Percentiles rank a stretch among this genome's conserved stretches.
These are phyloP conservation scores for Hypoxylon sp. DNA, from an alignment of 2,329 filamentous ascomycete genomes.

Conservation along the genomic window DNA sequence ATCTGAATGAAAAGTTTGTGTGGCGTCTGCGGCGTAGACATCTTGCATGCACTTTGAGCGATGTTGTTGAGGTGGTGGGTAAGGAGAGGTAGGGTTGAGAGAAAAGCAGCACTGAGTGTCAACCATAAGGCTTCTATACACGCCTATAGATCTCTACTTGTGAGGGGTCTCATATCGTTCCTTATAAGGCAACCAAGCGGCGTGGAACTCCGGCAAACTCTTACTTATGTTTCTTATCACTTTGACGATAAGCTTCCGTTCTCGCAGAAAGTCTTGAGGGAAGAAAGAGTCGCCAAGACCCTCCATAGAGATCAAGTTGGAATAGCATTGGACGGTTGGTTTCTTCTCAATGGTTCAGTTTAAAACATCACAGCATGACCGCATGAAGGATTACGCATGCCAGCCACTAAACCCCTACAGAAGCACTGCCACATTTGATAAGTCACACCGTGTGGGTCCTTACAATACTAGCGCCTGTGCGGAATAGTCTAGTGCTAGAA, in stretches of 20 bases:
- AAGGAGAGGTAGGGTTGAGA: not conserved
- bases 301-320: too few relatives aligned
- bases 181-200: not conserved
- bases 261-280: not conserved
- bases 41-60: not conserved
- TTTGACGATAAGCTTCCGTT: not conserved
- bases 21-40: not conserved
- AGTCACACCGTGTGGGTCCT: conserved; percentile 9
- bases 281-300: not conserved
- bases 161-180: not conserved
- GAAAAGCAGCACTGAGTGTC: not conserved
- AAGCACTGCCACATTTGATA: not conserved
- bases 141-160: not conserved
- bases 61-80: not conserved
- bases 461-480: not conserved
- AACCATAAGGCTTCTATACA: not conserved
- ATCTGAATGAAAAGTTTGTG: not conserved
- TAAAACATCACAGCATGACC: too few relatives aligned
- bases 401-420: not conserved
- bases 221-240: not conserved
- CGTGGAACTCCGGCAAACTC: not conserved
- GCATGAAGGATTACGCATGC: not conserved
- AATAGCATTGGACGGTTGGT: not conserved
- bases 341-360: not conserved
- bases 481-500: conserved; percentile 21